Conservation (phyloP, 768 basidiomycete species). For the Paxillus involutus region DNA sequence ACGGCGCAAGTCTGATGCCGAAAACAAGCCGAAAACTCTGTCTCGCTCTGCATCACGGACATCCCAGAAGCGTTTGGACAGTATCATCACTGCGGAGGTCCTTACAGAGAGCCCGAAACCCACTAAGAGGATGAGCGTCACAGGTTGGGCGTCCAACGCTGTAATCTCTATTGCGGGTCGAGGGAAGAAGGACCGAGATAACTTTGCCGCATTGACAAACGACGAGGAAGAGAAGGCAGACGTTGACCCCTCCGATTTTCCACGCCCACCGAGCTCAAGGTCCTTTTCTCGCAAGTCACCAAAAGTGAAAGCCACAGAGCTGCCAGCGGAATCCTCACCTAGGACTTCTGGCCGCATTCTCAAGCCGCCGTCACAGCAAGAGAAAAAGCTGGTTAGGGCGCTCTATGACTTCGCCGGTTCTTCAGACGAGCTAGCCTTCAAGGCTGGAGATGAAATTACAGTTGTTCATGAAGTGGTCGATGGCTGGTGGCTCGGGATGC, state of each 20-base stretch:
- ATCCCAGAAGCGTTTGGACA: slow-evolving; percentile 67
- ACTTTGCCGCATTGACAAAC: slow-evolving; percentile 57
- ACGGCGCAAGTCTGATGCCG: slow-evolving; percentile 44
- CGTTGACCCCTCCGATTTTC: slow-evolving; percentile 21
- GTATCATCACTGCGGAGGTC: slow-evolving; percentile 41
- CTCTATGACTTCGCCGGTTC: slow-evolving; percentile 74
- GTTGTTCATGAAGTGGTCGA: slow-evolving; percentile 81
- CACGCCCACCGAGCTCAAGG: slow-evolving; percentile 38
- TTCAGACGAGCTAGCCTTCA: slow-evolving; percentile 77
- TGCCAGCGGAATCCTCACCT: slow-evolving; percentile 28
- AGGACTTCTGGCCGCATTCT: slow-evolving; percentile 40
- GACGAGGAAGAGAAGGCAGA: slow-evolving; percentile 35
- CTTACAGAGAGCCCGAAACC: slow-evolving; percentile 38
- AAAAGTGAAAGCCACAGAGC: slow-evolving; percentile 23
- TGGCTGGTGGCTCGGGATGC: slow-evolving; percentile 90
- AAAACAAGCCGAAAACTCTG: slow-evolving; percentile 41
- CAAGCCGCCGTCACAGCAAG: slow-evolving; percentile 50
- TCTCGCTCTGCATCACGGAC: slow-evolving; percentile 60
- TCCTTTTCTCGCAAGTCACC: slow-evolving; percentile 30
- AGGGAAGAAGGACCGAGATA: slow-evolving; percentile 58
- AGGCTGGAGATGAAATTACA: slow-evolving; percentile 69
- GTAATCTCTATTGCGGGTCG: slow-evolving; percentile 60
- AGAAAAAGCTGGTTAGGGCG: slow-evolving; percentile 61
- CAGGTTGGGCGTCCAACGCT: slow-evolving; percentile 64
- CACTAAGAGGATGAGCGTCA: slow-evolving; percentile 38